Evolutionary conservation across 495 filamentous ascomycete genomes (phyloP), one percentile per base, ranked within the genome.

Genomic region (Physcia stellaris): DNA sequence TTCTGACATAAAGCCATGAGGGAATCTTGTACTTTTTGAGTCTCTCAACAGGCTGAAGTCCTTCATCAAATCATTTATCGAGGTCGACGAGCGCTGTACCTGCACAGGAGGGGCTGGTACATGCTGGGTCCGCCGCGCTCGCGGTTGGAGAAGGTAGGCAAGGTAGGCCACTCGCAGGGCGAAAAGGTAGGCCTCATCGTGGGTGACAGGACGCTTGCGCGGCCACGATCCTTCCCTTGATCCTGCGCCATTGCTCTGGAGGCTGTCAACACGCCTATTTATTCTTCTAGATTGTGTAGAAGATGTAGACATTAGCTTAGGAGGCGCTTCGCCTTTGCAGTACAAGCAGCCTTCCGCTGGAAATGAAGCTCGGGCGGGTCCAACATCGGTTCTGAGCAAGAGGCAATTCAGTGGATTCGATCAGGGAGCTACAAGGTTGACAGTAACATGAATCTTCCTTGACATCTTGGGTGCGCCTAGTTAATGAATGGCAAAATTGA

Each of bases 151-250:
- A 20, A 96, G 78, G 58, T 99, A 87, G 62, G 83, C 65, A 22
- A 99, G 80, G 59, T 86, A 95, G 48, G 92, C 86, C 49, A 84
- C 77, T 36, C 92, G 81, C 36, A 99, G 76, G 45, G 86, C 85
- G 55, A 79, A 93, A 27, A 74, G 79, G 63, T 86, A 93, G 56
- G 83, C 86, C 61, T 94, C 83, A 46, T 84, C 67, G 43, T 67
- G 58, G 46, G 58, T 68, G 35, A 79, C 57, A 20, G 61, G 57
- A 20, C 64, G 65, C 40, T 66, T 65, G 15, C 60, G 59, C 29
- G 62, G 59, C 46, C 57, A 51, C 32, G 75, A 78, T 39, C 57
- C 59, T 43, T 64, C 68, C 43, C 71, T 68, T 38, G 61, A 59
- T 45, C 69, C 61, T 39, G 59, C 59, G 18, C 61, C 59, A 44